Base-by-base conservation (phyloP, 2,329 filamentous ascomycete species). In the Cladophialophora chaetospira region DNA sequence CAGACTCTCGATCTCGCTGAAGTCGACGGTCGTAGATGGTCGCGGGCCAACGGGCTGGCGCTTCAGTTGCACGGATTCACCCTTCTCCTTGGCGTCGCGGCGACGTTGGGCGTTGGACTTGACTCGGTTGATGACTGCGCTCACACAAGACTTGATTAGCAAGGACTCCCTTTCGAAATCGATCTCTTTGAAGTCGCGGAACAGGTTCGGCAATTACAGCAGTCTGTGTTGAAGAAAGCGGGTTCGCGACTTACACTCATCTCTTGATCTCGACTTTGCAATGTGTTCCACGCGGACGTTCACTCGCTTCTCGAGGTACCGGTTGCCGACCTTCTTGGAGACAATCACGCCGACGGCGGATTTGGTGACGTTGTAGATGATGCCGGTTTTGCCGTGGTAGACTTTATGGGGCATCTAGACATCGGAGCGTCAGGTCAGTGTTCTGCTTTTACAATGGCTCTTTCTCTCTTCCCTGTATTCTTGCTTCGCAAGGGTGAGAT, bases 281-380 rank as follows among this genome's bases (percentile, higher is more conserved):
- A 99, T 85, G 88, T 99, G 94, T 88, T 99, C 94, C 79, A 97
- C 81, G 77, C 94, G 91, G 82, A 99, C 84, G 87, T 96, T 97
- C 84, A 99, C 87, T 79, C 94, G 93, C 91, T 99, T 99, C 89
- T 99, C 94, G 78, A 99, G 85, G 87, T 97, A 99, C 75, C 93
- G 89, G 88, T 97, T 94, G 82, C 92, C 91, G 77, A 99, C 94
- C 80, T 95, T 91, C 87, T 96, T 97, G 89, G 96, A 93, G 82
- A 99, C 89, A 82, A 99, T 97, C 79, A 99, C 89, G 73, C 94
- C 94, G 76, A 99, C 91, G 67, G 94, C 89, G 72, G 86, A 89
- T 87, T 97, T 96, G 81, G 93, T 94, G 73, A 99, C 94, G 85
- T 99, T 99, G 89, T 96, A 96, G 81, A 96, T 82, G 72, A 96